phyloP scores from a whole-genome alignment of 257 asterid genomes.

The Apocynum venetum region DNA sequence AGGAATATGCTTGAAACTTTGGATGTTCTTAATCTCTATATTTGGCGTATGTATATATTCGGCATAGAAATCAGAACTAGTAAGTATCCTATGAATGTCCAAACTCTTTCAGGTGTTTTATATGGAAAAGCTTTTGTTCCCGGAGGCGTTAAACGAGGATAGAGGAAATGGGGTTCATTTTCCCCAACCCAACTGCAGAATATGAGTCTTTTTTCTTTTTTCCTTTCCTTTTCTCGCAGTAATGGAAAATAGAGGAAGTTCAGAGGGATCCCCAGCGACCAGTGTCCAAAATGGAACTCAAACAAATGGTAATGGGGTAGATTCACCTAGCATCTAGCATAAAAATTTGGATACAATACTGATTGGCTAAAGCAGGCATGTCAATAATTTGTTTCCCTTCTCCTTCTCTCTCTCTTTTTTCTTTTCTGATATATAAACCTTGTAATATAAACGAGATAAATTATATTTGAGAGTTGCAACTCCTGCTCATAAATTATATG shows the following conservation, averaged over 20 bases:
- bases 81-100: neutral
- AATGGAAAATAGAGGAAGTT: too few species aligned
- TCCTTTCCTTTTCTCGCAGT: too few species aligned
- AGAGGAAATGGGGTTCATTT: neutral
- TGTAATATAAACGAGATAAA: neutral
- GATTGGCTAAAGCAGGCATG: neutral
- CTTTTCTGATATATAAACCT: neutral
- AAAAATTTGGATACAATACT: neutral
- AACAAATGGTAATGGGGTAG: neutral
- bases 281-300: neutral
- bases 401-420: neutral
- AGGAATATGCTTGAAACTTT: neutral
- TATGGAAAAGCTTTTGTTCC: neutral
- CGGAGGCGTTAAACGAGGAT: neutral
- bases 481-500: neutral
- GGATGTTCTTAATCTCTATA: slow-evolving; percentile 2
- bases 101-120: neutral
- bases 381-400: neutral
- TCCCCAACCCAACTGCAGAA: neutral
- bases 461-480: neutral
- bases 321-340: neutral
- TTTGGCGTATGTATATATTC: neutral
- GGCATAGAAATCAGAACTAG: neutral
- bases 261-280: neutral
- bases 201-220: too few species aligned